A percentile compares a stretch with the other conserved stretches of the same genome.
These are phyloP conservation scores for Cymbidium sinense DNA, from an alignment of 106 monocot genomes.

Conservation along the genomic window DNA sequence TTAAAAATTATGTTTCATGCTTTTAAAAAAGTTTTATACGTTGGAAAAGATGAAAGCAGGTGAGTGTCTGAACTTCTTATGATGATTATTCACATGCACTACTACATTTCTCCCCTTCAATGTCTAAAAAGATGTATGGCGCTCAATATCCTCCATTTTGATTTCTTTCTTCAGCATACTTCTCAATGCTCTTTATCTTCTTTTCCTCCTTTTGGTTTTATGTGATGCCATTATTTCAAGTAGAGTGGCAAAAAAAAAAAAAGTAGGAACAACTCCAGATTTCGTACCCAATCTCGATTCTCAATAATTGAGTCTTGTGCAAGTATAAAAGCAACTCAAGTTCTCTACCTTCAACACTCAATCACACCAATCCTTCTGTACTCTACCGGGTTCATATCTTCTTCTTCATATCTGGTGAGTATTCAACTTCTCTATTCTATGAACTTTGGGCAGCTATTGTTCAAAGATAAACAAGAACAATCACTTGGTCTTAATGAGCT, in stretches of 20 bases:
- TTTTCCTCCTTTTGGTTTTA: slow-evolving; percentile 23
- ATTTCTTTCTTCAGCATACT: slow-evolving; percentile 26
- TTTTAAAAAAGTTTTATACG: background rate
- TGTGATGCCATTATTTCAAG: slow-evolving; percentile 30
- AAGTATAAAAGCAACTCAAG: slow-evolving; percentile 36
- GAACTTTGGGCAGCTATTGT: too few species aligned
- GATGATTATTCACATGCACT: slow-evolving; percentile 11
- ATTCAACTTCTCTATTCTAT: background rate
- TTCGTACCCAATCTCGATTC: slow-evolving; percentile 45
- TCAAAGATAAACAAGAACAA: too few species aligned
- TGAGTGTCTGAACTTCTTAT: slow-evolving; percentile 3
- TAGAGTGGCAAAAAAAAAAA: slow-evolving; percentile 1
- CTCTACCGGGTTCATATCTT: background rate
- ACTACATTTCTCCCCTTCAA: slow-evolving; percentile 3
- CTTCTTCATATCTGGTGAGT: background rate
- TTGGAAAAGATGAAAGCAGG: background rate
- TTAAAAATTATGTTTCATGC: background rate
- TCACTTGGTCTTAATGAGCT: too few species aligned
- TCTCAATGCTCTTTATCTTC: slow-evolving; percentile 36
- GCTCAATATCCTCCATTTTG: slow-evolving; percentile 4
- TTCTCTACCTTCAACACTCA: slow-evolving; percentile 5
- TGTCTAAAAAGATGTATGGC: slow-evolving; percentile 35
- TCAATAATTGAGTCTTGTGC: slow-evolving; percentile 36
- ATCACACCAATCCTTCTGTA: slow-evolving; percentile 2
- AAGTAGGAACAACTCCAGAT: slow-evolving; percentile 25